These are phyloP conservation scores for Pestalotiopsis sp. DNA, from an alignment of 2,329 filamentous ascomycete genomes.

Conservation along the genomic window DNA sequence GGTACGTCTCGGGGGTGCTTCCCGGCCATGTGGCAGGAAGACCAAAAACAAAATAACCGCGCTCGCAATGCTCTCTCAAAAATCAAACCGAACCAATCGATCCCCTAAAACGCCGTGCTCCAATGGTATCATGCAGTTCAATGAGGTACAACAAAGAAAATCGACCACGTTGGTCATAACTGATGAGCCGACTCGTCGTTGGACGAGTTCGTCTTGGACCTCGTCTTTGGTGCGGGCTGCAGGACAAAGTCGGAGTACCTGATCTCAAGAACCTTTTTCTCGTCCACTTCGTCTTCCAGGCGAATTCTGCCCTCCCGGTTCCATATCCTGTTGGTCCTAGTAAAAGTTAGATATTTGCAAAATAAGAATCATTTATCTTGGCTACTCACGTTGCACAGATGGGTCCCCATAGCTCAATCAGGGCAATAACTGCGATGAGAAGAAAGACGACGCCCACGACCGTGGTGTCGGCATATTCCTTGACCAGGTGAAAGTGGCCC, in stretches of 20 bases:
- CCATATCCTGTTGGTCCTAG: slow-evolving; percentile 22
- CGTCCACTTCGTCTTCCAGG: slow-evolving; percentile 19
- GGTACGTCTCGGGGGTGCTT: neutral
- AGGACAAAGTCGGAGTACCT: neutral
- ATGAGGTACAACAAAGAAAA: neutral
- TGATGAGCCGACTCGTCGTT: neutral
- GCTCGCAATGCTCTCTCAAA: neutral
- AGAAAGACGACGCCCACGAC: slow-evolving; percentile 25
- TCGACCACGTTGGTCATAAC: neutral
- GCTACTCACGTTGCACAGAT: slow-evolving; percentile 24
- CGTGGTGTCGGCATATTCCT: slow-evolving; percentile 27
- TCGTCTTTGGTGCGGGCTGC: slow-evolving; percentile 4
- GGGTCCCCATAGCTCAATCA: slow-evolving; percentile 27
- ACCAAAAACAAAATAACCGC: neutral
- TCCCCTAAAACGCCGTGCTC: slow-evolving; percentile 8
- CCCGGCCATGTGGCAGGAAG: neutral
- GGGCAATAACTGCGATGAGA: slow-evolving; percentile 21
- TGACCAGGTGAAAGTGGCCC: slow-evolving; percentile 28
- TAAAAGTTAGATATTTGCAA: slow-evolving; percentile 3
- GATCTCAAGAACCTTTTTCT: slow-evolving; percentile 3
- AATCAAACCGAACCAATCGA: neutral
- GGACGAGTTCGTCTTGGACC: neutral
- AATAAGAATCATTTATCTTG: neutral
- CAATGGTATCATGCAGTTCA: slow-evolving; percentile 6
- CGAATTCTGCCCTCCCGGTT: slow-evolving; percentile 24